Evolutionary conservation across 106 monocot species (phyloP), one percentile per base, ranked within the genome.

Genomic region (Allium cepa): DNA sequence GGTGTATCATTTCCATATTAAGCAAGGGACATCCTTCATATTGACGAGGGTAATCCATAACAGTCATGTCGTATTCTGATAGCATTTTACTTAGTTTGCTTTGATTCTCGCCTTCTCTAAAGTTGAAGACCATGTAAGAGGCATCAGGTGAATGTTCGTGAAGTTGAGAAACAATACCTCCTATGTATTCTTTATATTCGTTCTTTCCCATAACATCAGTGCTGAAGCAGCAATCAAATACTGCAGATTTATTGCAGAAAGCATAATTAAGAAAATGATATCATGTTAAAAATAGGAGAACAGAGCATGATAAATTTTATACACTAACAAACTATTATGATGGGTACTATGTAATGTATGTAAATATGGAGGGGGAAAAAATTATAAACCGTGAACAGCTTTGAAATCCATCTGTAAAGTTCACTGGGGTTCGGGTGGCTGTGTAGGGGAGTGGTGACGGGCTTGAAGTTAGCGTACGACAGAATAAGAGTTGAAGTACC

Each of bases 71-170:
- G 49, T 83, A 85, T 56, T 79, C 83, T 3, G 90, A 85, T 57
- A 95, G 66, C 28, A 95, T 69, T 16, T 75, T 71, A n/a, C 80
- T 60, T 26, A 88, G 73, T 46, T 81, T 82, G 74, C 94, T 95
- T 55, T 78, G 87, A 26, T 47, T 72, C 17, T 87, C 87, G 15
- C 85, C 94, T 46, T 85, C 90, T 3, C 82, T 63, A 53, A 87
- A 90, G 69, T 94, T 94, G 69, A 94, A 94, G 59, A 94, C 87
- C 94, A 94, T 94, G 73, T 85, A 90, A 18, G 85, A 88, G 53
- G 88, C 87, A 66, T 95, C 87, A 26, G 87, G 83, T 57, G 81
- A 81, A 61, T 85, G 85, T 9, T 81, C 85, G 0, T 69, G 80
- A 10, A 95, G 90, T 57, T 90, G 90, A 28, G 74, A 46, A 15